Conservation (phyloP, 1,284 basidiomycete species). For the Pascua sp. region DNA sequence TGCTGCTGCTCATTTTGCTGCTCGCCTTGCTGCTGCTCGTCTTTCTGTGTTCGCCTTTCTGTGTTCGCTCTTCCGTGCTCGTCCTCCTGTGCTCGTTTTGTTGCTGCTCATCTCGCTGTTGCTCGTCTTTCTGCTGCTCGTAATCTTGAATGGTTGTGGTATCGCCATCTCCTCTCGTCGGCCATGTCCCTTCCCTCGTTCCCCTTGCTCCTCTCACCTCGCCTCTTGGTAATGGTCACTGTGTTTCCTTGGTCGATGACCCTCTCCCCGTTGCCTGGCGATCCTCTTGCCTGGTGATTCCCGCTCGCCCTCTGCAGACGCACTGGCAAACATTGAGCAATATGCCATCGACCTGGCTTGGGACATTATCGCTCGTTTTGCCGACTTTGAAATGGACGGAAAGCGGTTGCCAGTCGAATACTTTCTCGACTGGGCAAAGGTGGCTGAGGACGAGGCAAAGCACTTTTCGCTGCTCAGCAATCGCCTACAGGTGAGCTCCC, state of each 20-base stretch:
- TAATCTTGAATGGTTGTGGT: too few species aligned
- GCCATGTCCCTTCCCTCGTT: too few species aligned
- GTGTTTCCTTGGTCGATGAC: background rate
- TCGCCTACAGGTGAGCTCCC: constrained; percentile 50
- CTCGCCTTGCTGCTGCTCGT: background rate
- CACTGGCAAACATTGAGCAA: constrained; percentile 84
- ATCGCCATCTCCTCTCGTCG: background rate
- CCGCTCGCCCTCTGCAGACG: constrained; percentile 50
- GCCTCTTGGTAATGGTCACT: background rate
- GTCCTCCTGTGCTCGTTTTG: too few species aligned
- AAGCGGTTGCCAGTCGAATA: constrained; percentile 65
- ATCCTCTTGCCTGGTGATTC: background rate
- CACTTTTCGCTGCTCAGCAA: constrained; percentile 53
- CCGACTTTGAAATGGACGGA: constrained; percentile 47
- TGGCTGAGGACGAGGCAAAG: constrained; percentile 81
- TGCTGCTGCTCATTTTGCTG: background rate
- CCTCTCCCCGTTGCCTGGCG: too few species aligned
- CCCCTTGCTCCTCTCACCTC: background rate
- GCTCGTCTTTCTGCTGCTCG: too few species aligned
- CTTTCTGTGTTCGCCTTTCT: too few species aligned
- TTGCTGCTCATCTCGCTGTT: too few species aligned
- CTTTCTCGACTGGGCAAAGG: constrained; percentile 71
- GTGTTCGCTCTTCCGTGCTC: too few species aligned
- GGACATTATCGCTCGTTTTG: constrained; percentile 80
- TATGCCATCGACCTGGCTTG: constrained; percentile 85